Base-by-base conservation (phyloP, 768 basidiomycete species). In the Rhodotorula sphaerocarpa region DNA sequence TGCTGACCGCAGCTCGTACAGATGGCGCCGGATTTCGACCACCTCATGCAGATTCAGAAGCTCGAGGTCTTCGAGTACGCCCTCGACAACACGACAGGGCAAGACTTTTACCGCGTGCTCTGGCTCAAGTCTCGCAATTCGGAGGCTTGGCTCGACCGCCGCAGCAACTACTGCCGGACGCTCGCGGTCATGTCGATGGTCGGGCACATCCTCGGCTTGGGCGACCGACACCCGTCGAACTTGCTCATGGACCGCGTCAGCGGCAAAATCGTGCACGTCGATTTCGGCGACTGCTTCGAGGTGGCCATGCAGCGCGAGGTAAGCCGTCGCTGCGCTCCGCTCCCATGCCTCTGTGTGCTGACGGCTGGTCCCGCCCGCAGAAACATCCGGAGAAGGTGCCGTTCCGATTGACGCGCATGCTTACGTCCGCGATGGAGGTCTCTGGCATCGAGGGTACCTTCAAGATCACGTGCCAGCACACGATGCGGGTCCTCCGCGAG, bases 21-120 rank as follows among this genome's bases (percentile, higher is more conserved):
- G 91, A 97, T 96, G 93, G 95, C 95, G 14, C 93, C 95, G 15
- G 93, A 97, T 73, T 99, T 97, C 75, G 93, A 97, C 75, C 88
- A 86, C 71, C 79, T 97, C 34, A 90, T 86, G 34, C 79, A 96
- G 7, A 81, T 99, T 53, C 93, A 99, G 75, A 99, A 99, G 79
- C 88, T 99, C 44, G 95, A 99, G 74, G 95, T 99, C 5, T 99
- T 99, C 77, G 91, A 97, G 75, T 96, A 97, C 70, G 92, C 95
- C 10, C 80, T 97, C 47, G 92, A 97, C 75, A 96, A 97, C 72
- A 97, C 95, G 3, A 96, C 91, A 0, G 95, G 95, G 2, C 95
- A 97, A 76, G 95, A 99, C 73, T 79, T 99, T 18, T 99, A 99
- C 75, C 81, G 90, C 18, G 90, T 99, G 15, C 78, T 99, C 20